phyloP scores from a whole-genome alignment of 2,329 filamentous ascomycete species.

The Monilinia polystroma region DNA sequence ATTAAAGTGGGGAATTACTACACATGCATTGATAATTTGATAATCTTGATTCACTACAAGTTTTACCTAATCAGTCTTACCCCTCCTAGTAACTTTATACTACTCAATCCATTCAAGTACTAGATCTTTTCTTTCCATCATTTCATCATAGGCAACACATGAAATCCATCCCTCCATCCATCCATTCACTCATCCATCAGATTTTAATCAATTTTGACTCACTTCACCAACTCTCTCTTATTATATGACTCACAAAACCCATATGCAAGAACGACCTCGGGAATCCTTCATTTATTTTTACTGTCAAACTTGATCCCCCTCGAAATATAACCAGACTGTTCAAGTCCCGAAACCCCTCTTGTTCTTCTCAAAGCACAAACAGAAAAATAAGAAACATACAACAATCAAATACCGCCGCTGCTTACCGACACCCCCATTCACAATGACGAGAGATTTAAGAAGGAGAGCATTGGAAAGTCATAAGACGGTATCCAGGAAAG shows the following conservation, averaged over 20 bases:
- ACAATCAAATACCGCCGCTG: background rate
- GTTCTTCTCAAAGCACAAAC: background rate
- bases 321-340: too few relatives aligned
- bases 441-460: conserved; percentile 42
- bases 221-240: background rate
- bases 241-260: conserved; percentile 1
- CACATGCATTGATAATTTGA: background rate
- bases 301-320: too few relatives aligned
- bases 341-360: too few relatives aligned
- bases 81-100: too few relatives aligned
- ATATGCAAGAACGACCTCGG: too few relatives aligned
- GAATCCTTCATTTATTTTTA: too few relatives aligned
- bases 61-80: too few relatives aligned
- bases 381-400: background rate
- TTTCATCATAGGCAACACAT: conserved; percentile 10
- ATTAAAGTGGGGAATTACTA: too few relatives aligned
- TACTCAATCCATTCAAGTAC: too few relatives aligned
- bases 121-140: background rate
- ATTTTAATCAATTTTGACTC: background rate
- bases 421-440: background rate
- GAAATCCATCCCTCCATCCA: too few relatives aligned
- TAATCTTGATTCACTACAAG: background rate
- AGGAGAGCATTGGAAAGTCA: conserved; percentile 56
- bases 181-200: too few relatives aligned
- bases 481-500: conserved; percentile 59